phyloP scores from a whole-genome alignment of 139 green algal genomes.

The Picochlorum sp. region DNA sequence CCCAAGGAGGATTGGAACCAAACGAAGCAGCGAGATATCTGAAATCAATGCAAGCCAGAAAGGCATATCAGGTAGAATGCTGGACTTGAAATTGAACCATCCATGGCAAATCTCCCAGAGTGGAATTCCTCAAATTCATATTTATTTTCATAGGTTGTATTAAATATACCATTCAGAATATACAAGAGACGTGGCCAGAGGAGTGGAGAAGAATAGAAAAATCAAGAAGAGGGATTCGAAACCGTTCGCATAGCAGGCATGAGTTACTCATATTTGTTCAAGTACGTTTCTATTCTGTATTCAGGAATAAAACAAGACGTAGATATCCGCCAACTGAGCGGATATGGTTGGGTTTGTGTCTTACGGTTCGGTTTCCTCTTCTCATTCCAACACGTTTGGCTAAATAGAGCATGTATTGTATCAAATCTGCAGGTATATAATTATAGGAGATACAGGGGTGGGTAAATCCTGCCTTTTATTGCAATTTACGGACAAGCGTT shows the following conservation, averaged over 20 bases:
- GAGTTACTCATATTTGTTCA: slow-evolving; percentile 39
- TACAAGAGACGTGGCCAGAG: no score
- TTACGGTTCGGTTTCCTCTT: no score
- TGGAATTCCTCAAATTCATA: not conserved
- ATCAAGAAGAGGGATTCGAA: no score
- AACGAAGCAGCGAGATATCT: slow-evolving; percentile 49
- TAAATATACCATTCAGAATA: not conserved
- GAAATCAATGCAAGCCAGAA: slow-evolving; percentile 45
- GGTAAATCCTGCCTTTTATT: slow-evolving; percentile 99
- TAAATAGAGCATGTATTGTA: not conserved
- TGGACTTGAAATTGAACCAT: slow-evolving; percentile 62
- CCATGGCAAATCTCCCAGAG: no score
- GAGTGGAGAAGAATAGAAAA: no score
- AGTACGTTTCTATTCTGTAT: not conserved
- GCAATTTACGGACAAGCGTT: slow-evolving; percentile 99
- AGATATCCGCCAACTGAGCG: no score
- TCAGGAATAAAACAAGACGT: no score
- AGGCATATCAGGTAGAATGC: slow-evolving; percentile 76
- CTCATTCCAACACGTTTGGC: not conserved
- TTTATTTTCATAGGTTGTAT: not conserved
- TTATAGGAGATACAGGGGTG: slow-evolving; percentile 93
- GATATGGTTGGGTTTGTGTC: no score
- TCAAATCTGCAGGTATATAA: slow-evolving; percentile 53
- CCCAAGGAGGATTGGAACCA: slow-evolving; percentile 38
- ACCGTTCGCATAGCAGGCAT: not conserved